Conservation (phyloP, 345 rosid species). For the Syzygium jambos region DNA sequence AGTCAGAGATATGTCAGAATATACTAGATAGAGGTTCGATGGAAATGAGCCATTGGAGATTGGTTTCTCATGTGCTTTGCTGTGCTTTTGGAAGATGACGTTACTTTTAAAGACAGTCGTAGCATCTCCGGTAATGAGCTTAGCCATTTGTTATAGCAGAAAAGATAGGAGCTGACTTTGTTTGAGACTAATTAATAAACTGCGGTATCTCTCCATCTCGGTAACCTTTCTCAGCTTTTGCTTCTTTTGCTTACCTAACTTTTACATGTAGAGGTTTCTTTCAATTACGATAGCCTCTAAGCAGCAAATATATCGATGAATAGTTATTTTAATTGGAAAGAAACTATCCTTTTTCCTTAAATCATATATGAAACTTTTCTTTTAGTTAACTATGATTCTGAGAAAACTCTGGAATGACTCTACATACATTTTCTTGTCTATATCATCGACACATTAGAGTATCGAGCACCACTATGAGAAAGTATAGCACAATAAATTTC, state of each 20-base stretch:
- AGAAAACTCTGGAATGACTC: neutral
- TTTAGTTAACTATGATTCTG: neutral
- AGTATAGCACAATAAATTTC: neutral
- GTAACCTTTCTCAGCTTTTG: neutral
- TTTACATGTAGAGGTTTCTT: neutral
- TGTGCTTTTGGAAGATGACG: neutral
- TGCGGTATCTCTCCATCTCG: neutral
- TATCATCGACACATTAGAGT: neutral
- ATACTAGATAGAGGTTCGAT: neutral
- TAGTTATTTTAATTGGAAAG: neutral
- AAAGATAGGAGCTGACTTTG: neutral
- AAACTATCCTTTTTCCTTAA: neutral
- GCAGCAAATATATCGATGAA: neutral
- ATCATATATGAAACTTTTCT: neutral
- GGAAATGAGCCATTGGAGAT: neutral
- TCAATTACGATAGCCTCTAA: neutral
- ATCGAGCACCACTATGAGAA: neutral
- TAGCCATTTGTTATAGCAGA: neutral
- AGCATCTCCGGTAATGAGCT: neutral
- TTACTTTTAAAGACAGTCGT: neutral
- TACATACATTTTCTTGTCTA: neutral
- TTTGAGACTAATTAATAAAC: neutral
- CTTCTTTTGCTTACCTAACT: neutral
- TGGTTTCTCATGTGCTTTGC: neutral
- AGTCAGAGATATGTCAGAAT: neutral